Percentiles rank a stretch among this genome's conserved stretches.
Conservation (phyloP, 2,329 filamentous ascomycete species). For the Alternaria atra region DNA sequence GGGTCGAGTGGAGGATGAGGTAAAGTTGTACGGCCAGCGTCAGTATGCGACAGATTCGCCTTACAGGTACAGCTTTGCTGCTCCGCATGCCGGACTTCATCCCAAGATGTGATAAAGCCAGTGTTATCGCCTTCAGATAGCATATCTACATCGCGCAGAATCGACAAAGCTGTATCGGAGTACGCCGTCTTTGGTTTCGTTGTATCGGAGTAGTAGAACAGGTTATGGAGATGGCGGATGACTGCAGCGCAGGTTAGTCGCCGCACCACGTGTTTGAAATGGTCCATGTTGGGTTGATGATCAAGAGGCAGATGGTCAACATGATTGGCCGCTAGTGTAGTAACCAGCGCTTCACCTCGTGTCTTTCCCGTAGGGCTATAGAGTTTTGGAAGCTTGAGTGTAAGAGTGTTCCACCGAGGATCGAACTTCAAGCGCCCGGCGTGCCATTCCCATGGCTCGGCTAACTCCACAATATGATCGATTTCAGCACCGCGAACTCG, state of each 20-base stretch:
- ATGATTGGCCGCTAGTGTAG: slow-evolving; percentile 3
- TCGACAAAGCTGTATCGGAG: not conserved
- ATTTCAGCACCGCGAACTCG: not conserved
- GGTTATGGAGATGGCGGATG: not conserved
- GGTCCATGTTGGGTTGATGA: not conserved
- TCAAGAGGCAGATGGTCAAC: not conserved
- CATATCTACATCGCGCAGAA: not conserved
- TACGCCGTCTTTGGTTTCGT: not conserved
- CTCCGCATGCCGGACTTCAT: not conserved
- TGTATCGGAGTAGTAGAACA: not conserved
- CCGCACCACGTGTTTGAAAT: not conserved
- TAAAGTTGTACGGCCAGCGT: not conserved
- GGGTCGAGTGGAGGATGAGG: not conserved
- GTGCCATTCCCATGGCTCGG: slow-evolving; percentile 2
- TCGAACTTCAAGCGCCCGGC: not conserved
- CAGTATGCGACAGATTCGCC: not conserved
- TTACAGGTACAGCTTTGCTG: not conserved
- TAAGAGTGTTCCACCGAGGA: slow-evolving; percentile 4
- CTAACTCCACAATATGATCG: not conserved
- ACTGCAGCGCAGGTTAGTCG: not conserved
- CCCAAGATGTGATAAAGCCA: not conserved
- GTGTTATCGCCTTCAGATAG: not conserved
- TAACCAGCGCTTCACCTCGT: not conserved
- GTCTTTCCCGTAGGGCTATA: not conserved
- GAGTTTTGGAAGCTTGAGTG: not conserved